phyloP scores from a whole-genome alignment of 2,329 filamentous ascomycete species.

The Rhexocercosporidium sp. region DNA sequence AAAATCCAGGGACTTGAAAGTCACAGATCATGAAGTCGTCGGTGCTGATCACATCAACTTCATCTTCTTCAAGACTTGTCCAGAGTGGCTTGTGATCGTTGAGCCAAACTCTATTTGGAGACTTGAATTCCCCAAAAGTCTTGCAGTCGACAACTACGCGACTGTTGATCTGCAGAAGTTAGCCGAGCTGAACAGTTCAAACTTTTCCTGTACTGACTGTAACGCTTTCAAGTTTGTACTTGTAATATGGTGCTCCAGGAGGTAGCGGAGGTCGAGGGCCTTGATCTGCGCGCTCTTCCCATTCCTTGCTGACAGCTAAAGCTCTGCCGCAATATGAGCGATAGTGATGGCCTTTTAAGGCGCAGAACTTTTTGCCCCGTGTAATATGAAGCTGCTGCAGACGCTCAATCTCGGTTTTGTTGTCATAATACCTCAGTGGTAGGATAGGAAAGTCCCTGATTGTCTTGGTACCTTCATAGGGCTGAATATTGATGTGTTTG shows the following conservation, averaged over 20 bases:
- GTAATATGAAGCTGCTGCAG: background rate
- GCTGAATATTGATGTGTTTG: background rate
- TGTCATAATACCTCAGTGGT: background rate
- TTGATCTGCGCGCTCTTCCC: background rate
- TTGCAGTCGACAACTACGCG: slow-evolving; percentile 35
- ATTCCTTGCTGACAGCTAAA: background rate
- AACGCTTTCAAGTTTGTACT: slow-evolving; percentile 28
- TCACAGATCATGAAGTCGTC: slow-evolving; percentile 24
- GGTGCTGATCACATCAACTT: slow-evolving; percentile 16
- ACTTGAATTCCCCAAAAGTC: slow-evolving; percentile 27
- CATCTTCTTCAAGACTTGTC: background rate
- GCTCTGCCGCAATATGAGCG: background rate
- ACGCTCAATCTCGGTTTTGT: background rate
- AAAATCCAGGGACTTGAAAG: slow-evolving; percentile 21
- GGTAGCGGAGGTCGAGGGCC: background rate
- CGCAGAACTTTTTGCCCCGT: background rate
- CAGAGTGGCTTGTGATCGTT: slow-evolving; percentile 12
- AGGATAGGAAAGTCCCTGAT: background rate
- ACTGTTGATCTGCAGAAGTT: slow-evolving; percentile 28
- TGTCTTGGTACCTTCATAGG: background rate
- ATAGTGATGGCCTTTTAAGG: background rate
- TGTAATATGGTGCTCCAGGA: slow-evolving; percentile 12
- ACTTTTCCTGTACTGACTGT: background rate
- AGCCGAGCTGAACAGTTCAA: background rate
- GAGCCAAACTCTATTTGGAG: slow-evolving; percentile 18